phyloP scores from a whole-genome alignment of 805 yeast species.

The Kodamaea nitidulidarum region DNA sequence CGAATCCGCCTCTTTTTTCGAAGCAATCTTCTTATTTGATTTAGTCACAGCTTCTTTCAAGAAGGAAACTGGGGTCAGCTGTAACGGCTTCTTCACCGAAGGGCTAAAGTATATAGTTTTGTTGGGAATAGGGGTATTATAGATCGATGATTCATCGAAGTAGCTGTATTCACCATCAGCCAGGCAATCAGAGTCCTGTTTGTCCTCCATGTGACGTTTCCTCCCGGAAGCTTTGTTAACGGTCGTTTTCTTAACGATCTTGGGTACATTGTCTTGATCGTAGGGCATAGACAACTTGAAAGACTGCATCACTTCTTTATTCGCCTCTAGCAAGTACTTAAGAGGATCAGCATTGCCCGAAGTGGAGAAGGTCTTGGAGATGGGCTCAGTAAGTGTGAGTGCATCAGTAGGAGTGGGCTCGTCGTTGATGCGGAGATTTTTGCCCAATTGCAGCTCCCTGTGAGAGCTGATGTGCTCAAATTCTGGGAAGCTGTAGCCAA shows the following conservation, averaged over 20 bases:
- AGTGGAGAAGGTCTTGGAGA: constrained; percentile 11
- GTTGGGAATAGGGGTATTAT: constrained; percentile 25
- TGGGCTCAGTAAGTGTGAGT: constrained; percentile 11
- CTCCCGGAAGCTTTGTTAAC: constrained; percentile 1
- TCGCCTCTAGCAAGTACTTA: constrained; percentile 18
- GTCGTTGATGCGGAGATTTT: constrained; percentile 17
- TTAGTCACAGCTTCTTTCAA: constrained; percentile 16
- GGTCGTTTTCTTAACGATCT: not conserved
- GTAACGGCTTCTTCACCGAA: constrained; percentile 15
- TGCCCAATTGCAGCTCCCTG: constrained; percentile 16
- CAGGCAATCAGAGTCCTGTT: constrained; percentile 3
- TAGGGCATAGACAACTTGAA: constrained; percentile 19
- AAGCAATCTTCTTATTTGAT: constrained; percentile 13
- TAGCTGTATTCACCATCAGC: constrained; percentile 5
- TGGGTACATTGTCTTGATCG: constrained; percentile 1
- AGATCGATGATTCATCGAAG: constrained; percentile 13
- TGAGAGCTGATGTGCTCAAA: constrained; percentile 7
- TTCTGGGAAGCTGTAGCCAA: constrained; percentile 12
- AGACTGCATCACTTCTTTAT: constrained; percentile 12
- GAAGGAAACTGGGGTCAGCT: constrained; percentile 26
- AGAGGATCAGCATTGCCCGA: constrained; percentile 19
- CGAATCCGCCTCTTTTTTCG: constrained; percentile 8
- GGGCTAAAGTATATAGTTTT: constrained; percentile 28
- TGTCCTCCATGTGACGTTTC: constrained; percentile 3
- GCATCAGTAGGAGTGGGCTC: constrained; percentile 12